Percentiles rank a stretch among this genome's conserved stretches.
phyloP scores from a whole-genome alignment of 176 grass and related monocot species.

The Carex cristatella region DNA sequence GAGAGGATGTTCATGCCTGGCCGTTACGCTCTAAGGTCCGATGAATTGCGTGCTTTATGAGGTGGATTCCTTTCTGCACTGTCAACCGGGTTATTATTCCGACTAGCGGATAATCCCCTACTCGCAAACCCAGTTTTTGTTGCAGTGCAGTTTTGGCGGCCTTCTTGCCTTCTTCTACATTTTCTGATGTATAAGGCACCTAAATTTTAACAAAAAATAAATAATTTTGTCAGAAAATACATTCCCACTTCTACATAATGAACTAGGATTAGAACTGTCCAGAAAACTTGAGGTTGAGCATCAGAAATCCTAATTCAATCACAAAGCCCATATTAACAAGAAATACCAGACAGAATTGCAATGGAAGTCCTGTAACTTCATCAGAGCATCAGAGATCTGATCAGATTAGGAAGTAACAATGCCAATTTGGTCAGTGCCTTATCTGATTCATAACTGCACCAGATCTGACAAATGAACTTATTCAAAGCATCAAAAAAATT shows the following conservation, averaged over 20 bases:
- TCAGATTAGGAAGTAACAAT: background rate
- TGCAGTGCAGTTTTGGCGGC: constrained; percentile 83
- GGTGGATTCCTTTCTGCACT: constrained; percentile 96
- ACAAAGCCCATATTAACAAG: background rate
- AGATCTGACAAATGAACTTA: background rate
- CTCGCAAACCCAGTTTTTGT: constrained; percentile 63
- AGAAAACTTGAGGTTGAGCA: background rate
- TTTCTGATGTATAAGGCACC: constrained; percentile 77
- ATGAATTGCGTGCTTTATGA: constrained; percentile 81
- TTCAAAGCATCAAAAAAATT: background rate
- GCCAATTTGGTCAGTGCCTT: background rate
- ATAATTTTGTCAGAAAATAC: background rate
- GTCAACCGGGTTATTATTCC: constrained; percentile 88
- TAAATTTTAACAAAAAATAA: constrained; percentile 25
- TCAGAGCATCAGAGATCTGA: background rate
- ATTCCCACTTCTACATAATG: background rate
- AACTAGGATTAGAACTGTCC: background rate
- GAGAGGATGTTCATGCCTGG: constrained; percentile 46
- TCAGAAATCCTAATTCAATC: background rate
- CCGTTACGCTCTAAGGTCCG: constrained; percentile 67
- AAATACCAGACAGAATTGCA: background rate
- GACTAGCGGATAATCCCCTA: constrained; percentile 61
- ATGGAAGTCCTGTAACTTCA: background rate
- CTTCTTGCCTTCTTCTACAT: constrained; percentile 82
- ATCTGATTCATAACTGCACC: background rate